phyloP scores from a whole-genome alignment of 192 early-diverging fungal genomes.

The Linnemannia exigua region DNA sequence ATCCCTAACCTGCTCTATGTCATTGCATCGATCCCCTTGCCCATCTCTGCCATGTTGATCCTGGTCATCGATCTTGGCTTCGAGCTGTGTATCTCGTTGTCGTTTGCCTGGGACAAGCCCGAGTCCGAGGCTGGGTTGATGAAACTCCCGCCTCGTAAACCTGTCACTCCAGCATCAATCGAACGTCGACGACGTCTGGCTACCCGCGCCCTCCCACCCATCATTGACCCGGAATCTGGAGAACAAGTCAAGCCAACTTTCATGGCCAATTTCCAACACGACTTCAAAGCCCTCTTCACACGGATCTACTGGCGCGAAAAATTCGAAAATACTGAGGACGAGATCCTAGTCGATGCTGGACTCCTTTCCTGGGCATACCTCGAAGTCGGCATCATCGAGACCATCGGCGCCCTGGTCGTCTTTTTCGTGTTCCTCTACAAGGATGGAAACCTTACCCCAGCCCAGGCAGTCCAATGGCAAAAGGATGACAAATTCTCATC shows the following conservation, averaged over 20 bases:
- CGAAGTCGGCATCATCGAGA: slow-evolving; percentile 86
- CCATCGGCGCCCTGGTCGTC: slow-evolving; percentile 74
- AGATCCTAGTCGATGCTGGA: slow-evolving; percentile 87
- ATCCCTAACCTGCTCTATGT: slow-evolving; percentile 88
- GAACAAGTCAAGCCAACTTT: slow-evolving; percentile 52
- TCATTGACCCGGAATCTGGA: slow-evolving; percentile 67
- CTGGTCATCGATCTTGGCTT: slow-evolving; percentile 95
- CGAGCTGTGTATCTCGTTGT: slow-evolving; percentile 87
- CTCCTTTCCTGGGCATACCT: slow-evolving; percentile 88
- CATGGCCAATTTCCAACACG: slow-evolving; percentile 27
- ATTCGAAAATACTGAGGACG: slow-evolving; percentile 82
- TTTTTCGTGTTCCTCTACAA: slow-evolving; percentile 88
- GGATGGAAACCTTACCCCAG: slow-evolving; percentile 73
- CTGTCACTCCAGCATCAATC: slow-evolving; percentile 84
- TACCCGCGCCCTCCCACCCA: slow-evolving; percentile 59
- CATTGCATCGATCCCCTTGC: slow-evolving; percentile 85
- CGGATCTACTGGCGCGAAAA: slow-evolving; percentile 70
- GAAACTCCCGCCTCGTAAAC: slow-evolving; percentile 90
- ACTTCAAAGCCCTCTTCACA: slow-evolving; percentile 64
- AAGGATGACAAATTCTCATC: slow-evolving; percentile 67
- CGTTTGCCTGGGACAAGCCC: slow-evolving; percentile 92
- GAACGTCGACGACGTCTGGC: slow-evolving; percentile 70
- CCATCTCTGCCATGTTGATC: slow-evolving; percentile 87
- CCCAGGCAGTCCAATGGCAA: slow-evolving; percentile 70
- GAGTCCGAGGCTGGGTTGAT: slow-evolving; percentile 85